Percentiles rank a stretch among this genome's conserved stretches.
Evolutionary conservation across 306 rosid genomes (phyloP).

Genomic region (Begonia masoniana): DNA sequence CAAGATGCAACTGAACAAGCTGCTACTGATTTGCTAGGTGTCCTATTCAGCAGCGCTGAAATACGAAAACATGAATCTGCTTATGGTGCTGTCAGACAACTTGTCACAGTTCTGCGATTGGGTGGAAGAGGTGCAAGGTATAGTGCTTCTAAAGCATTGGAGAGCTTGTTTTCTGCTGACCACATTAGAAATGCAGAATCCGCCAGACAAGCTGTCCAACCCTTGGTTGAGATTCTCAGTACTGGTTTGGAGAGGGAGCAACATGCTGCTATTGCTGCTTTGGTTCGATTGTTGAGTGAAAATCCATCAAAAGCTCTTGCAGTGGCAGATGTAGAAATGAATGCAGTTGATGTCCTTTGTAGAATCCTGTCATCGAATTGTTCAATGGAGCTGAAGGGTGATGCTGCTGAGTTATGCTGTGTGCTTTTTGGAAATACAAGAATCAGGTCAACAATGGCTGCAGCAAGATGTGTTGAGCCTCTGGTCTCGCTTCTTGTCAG

Average conservation of each 20-base stretch:
- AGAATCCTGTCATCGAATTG: slow-evolving; percentile 83
- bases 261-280: slow-evolving; percentile 96
- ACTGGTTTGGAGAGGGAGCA: slow-evolving; percentile 95
- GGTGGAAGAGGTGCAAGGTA: slow-evolving; percentile 96
- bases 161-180: slow-evolving; percentile 91
- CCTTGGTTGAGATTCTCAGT: slow-evolving; percentile 94
- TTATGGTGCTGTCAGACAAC: slow-evolving; percentile 91
- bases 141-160: slow-evolving; percentile 96
- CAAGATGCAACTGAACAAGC: slow-evolving; percentile 98
- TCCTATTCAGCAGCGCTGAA: slow-evolving; percentile 90
- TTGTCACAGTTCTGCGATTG: slow-evolving; percentile 91
- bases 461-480: slow-evolving; percentile 93
- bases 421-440: slow-evolving; percentile 95
- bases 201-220: slow-evolving; percentile 93
- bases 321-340: slow-evolving; percentile 97
- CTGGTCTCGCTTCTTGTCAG: slow-evolving; percentile 81
- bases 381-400: slow-evolving; percentile 88
- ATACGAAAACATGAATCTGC: slow-evolving; percentile 87
- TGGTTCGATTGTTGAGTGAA: slow-evolving; percentile 87
- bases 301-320: slow-evolving; percentile 93
- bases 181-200: slow-evolving; percentile 92
- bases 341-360: slow-evolving; percentile 98
- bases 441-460: slow-evolving; percentile 91
- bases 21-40: slow-evolving; percentile 87
- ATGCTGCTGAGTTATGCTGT: slow-evolving; percentile 90